A percentile compares a stretch with the other conserved stretches of the same genome.
Conservation (phyloP, 768 basidiomycete genomes). For the Guyanaporus albipodus region DNA sequence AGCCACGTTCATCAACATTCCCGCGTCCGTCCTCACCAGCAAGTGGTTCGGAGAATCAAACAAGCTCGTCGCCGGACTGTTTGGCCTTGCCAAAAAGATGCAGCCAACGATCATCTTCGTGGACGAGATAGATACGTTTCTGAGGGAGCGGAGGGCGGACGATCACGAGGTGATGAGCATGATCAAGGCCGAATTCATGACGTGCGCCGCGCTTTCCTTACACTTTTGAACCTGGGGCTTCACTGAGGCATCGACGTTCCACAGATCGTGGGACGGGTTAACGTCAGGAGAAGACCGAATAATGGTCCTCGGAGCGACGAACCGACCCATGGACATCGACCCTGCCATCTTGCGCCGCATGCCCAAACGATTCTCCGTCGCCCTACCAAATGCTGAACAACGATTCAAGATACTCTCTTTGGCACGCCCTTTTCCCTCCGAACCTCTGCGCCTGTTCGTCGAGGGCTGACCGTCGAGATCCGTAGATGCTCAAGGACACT, state of each 20-base stretch:
- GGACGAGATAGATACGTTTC: slow-evolving; percentile 96
- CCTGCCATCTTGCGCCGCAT: slow-evolving; percentile 88
- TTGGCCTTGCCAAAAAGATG: slow-evolving; percentile 88
- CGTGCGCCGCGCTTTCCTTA: slow-evolving; percentile 44
- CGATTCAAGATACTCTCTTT: slow-evolving; percentile 79
- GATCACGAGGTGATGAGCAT: slow-evolving; percentile 98
- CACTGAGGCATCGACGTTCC: not conserved
- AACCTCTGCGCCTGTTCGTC: not conserved
- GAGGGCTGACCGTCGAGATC: not conserved
- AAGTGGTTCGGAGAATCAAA: slow-evolving; percentile 91
- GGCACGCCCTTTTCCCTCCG: slow-evolving; percentile 40
- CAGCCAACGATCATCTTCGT: slow-evolving; percentile 98
- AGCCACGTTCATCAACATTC: slow-evolving; percentile 92
- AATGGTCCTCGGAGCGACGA: slow-evolving; percentile 91
- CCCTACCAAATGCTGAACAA: slow-evolving; percentile 74
- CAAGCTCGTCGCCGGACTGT: slow-evolving; percentile 92
- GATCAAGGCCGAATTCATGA: slow-evolving; percentile 98
- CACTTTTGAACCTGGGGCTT: not conserved
- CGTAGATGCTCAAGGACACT: slow-evolving; percentile 82
- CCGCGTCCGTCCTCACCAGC: slow-evolving; percentile 68
- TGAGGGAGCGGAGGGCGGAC: slow-evolving; percentile 79
- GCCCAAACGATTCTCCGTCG: slow-evolving; percentile 92
- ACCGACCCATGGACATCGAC: slow-evolving; percentile 90
- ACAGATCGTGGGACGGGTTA: slow-evolving; percentile 92
- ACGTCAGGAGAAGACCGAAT: slow-evolving; percentile 78